A percentile compares a stretch with the other conserved stretches of the same genome.
Evolutionary conservation across 2,329 filamentous ascomycete genomes (phyloP).

Genomic region (Phaeosphaeria sp.): DNA sequence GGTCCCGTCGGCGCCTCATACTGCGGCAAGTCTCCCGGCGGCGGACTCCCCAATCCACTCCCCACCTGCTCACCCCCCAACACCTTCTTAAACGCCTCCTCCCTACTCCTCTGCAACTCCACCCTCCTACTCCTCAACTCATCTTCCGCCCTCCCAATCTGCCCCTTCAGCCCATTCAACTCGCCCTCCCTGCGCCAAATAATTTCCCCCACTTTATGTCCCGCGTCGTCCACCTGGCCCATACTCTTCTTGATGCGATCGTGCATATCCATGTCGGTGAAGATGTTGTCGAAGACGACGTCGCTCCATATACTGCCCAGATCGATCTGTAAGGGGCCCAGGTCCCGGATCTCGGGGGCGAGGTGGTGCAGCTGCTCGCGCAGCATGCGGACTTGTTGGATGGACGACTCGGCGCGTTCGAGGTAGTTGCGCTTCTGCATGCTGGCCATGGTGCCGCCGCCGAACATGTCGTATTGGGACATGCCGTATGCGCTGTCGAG

Average conservation of each 20-base stretch:
- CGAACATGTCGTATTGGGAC: conserved; percentile 56
- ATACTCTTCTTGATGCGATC: conserved; percentile 58
- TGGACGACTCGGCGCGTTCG: conserved; percentile 54
- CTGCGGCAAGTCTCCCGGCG: not conserved
- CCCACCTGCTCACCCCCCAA: conserved; percentile 17
- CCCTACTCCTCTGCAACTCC: conserved; percentile 56
- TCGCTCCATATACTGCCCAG: conserved; percentile 58
- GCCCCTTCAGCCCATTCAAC: conserved; percentile 25
- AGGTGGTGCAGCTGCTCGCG: conserved; percentile 50
- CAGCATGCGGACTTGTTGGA: conserved; percentile 50
- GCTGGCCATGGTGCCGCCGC: conserved; percentile 57
- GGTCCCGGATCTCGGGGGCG: conserved; percentile 47
- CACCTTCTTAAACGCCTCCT: conserved; percentile 50
- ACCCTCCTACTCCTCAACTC: conserved; percentile 37
- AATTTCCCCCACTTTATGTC: conserved; percentile 36
- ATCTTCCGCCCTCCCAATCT: conserved; percentile 40
- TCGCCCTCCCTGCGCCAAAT: conserved; percentile 44
- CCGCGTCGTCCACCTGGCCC: conserved; percentile 35
- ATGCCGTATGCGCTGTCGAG: conserved; percentile 34
- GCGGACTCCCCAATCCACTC: conserved; percentile 1
- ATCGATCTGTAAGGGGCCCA: conserved; percentile 54
- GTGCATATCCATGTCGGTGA: conserved; percentile 61
- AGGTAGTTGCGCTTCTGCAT: conserved; percentile 64
- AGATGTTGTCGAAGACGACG: conserved; percentile 64
- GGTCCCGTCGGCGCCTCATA: conserved; percentile 1